These are phyloP conservation scores for Theobroma grandiflorum DNA, from an alignment of 441 rosid genomes.

Conservation along the genomic window DNA sequence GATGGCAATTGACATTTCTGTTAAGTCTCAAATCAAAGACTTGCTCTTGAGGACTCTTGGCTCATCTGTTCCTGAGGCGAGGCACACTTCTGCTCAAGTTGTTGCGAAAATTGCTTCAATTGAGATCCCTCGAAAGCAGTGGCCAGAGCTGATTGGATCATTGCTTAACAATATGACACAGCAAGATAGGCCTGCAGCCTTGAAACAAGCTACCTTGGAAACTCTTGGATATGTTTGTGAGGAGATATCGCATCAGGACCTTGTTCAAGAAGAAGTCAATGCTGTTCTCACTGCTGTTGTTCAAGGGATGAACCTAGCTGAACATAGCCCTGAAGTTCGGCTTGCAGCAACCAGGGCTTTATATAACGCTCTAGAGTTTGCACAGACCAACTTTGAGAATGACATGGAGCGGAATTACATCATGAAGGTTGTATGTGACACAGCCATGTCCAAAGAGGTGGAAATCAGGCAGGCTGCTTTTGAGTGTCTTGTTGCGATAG, in stretches of 20 bases:
- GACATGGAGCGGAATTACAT: conserved; percentile 92
- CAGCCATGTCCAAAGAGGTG: conserved; percentile 80
- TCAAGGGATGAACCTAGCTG: conserved; percentile 90
- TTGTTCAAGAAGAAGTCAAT: conserved; percentile 86
- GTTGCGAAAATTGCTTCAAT: conserved; percentile 89
- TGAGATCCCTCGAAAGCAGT: conserved; percentile 89
- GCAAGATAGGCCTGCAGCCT: conserved; percentile 57
- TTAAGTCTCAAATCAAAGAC: conserved; percentile 85
- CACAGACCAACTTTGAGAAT: conserved; percentile 90
- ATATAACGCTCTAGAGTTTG: conserved; percentile 86
- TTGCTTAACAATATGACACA: conserved; percentile 85
- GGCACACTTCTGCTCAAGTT: conserved; percentile 91
- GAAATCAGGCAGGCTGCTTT: conserved; percentile 92
- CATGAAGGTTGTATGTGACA: conserved; percentile 92
- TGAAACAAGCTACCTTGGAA: conserved; percentile 91
- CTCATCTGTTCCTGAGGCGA: conserved; percentile 71
- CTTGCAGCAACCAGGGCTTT: conserved; percentile 88
- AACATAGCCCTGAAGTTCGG: conserved; percentile 71
- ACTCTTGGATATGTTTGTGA: conserved; percentile 95
- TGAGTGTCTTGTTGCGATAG: conserved; percentile 94
- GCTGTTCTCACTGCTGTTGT: conserved; percentile 92
- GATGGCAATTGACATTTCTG: conserved; percentile 64
- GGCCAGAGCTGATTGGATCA: conserved; percentile 84
- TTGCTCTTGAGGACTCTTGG: conserved; percentile 70
- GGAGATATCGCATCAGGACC: conserved; percentile 82